These are phyloP conservation scores for Pyrus hybrid DNA, from an alignment of 331 rosid species.

Conservation along the genomic window DNA sequence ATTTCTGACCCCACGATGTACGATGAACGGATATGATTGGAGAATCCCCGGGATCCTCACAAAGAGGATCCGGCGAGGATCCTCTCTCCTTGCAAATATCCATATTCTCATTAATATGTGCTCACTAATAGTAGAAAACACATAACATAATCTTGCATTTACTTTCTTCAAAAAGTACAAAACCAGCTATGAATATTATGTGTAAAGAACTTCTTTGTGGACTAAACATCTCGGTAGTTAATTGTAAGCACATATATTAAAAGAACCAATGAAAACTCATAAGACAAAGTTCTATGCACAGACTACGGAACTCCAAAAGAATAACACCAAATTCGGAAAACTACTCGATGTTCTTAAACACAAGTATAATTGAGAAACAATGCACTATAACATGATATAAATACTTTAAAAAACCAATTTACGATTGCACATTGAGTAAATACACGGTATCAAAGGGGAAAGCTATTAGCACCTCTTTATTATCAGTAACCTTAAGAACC, in stretches of 20 bases:
- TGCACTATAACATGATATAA: neutral
- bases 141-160: neutral
- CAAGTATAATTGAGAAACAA: neutral
- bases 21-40: no score
- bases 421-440: no score
- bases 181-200: neutral
- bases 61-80: no score
- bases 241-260: neutral
- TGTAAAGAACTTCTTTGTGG: neutral
- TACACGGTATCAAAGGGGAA: no score
- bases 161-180: neutral
- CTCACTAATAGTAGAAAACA: no score
- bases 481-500: constrained; percentile 87
- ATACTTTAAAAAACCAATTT: no score
- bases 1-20: no score
- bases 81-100: no score
- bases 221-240: neutral
- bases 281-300: neutral
- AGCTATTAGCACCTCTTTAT: constrained; percentile 51
- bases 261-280: neutral
- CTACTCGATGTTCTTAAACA: neutral
- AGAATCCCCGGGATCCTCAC: no score
- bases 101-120: no score
- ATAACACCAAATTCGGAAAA: neutral
- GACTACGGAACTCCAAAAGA: neutral